Percentiles rank a stretch among this genome's conserved stretches.
These are phyloP conservation scores for Amaranthus palmeri DNA, from an alignment of 148 eudicot genomes.

Conservation along the genomic window DNA sequence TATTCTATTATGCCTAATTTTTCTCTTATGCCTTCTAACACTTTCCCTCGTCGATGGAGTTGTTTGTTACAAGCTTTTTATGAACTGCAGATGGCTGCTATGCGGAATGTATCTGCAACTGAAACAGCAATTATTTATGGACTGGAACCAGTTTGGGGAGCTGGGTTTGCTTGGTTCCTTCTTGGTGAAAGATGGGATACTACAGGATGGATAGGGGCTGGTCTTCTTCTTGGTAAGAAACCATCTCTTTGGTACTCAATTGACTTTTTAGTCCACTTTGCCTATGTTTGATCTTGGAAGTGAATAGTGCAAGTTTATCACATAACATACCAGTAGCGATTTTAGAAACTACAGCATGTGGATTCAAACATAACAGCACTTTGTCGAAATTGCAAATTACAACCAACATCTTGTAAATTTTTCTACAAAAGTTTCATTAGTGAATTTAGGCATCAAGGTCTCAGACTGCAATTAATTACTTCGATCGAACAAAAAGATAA, in stretches of 20 bases:
- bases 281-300: not conserved
- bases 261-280: not conserved
- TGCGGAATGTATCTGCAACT: conserved; percentile 68
- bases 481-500: not conserved
- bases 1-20: no score
- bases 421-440: no score
- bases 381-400: no score
- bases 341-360: not conserved
- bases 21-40: no score
- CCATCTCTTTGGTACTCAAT: not conserved
- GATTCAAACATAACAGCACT: no score
- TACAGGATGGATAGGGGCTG: conserved; percentile 68
- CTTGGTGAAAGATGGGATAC: conserved; percentile 77
- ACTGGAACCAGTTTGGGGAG: conserved; percentile 76
- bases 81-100: conserved; percentile 50
- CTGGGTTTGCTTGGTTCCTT: conserved; percentile 80
- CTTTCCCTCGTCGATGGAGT: no score
- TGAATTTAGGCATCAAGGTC: no score
- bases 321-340: not conserved
- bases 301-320: no score
- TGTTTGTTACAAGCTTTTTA: no score
- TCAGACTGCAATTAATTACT: no score
- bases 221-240: conserved; percentile 51
- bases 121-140: conserved; percentile 65
- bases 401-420: no score